A percentile compares a stretch with the other conserved stretches of the same genome.
Conservation (phyloP, 768 basidiomycete genomes). For the Sistotremastrum suecicum region DNA sequence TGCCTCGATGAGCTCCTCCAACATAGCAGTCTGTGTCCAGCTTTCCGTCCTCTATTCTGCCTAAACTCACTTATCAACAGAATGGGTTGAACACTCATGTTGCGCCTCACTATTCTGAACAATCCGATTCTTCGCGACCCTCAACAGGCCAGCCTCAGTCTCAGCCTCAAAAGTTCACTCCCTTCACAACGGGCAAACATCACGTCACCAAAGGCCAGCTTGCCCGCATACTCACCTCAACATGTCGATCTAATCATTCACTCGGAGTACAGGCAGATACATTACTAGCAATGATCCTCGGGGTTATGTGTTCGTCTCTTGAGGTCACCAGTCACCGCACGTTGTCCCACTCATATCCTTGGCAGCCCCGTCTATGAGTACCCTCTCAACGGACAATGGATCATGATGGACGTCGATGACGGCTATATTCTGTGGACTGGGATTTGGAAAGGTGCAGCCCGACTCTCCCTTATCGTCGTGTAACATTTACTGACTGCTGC, state of each 20-base stretch:
- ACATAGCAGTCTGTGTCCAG: too few relatives aligned
- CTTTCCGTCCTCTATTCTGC: too few relatives aligned
- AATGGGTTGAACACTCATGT: too few relatives aligned
- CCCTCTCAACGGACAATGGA: conserved; percentile 80
- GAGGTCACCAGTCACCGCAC: conserved; percentile 3
- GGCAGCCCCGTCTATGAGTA: conserved; percentile 76
- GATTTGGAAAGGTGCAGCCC: conserved; percentile 73
- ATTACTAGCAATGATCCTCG: conserved; percentile 83
- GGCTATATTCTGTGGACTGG: conserved; percentile 89
- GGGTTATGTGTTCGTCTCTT: conserved; percentile 62
- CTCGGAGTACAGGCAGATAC: conserved; percentile 28
- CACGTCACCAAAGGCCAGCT: conserved; percentile 60
- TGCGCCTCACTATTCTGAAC: too few relatives aligned
- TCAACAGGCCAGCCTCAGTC: not conserved
- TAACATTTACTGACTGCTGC: not conserved
- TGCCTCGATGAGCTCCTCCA: too few relatives aligned
- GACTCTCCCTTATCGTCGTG: not conserved
- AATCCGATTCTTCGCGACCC: too few relatives aligned
- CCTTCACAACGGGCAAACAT: conserved; percentile 62
- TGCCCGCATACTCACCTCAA: not conserved
- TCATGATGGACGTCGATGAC: conserved; percentile 93
- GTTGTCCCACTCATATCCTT: conserved; percentile 4
- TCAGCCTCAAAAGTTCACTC: conserved; percentile 28
- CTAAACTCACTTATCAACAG: too few relatives aligned
- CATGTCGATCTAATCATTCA: conserved; percentile 1